Evolutionary conservation across 345 rosid species (phyloP).

Genomic region (Citrus trifoliata): DNA sequence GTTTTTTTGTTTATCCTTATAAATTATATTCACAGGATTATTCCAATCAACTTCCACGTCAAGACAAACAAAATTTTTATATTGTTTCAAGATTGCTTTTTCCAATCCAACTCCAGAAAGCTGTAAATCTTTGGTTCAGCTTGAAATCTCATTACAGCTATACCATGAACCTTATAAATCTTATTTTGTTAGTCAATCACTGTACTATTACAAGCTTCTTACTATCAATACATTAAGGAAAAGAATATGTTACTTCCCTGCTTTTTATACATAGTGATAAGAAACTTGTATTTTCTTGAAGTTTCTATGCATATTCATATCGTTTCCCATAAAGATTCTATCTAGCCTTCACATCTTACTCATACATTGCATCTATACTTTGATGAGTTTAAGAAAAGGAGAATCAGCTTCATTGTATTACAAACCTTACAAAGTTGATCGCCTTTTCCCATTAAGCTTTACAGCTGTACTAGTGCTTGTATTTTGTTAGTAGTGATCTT

Average conservation of each 20-base stretch:
- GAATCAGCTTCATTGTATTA: background rate
- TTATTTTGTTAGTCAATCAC: too few species aligned
- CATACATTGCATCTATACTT: conserved; percentile 15
- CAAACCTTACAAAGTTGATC: background rate
- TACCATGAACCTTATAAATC: background rate
- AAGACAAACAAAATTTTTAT: background rate
- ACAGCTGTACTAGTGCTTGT: conserved; percentile 19
- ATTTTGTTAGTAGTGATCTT: background rate
- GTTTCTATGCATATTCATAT: background rate
- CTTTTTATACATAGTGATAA: background rate
- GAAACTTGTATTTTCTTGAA: background rate
- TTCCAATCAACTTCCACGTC: background rate
- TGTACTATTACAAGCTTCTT: background rate
- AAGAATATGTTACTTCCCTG: background rate
- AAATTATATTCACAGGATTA: background rate
- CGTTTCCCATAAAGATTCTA: background rate
- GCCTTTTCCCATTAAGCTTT: background rate
- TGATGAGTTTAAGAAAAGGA: background rate
- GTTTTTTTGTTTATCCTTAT: background rate
- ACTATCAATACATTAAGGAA: background rate
- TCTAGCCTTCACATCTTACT: background rate
- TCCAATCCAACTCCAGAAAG: background rate
- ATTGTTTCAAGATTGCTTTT: background rate
- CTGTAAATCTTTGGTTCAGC: background rate
- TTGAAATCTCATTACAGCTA: background rate